Conservation (phyloP, 2,329 filamentous ascomycete species). For the Cladophialophora bantiana region DNA sequence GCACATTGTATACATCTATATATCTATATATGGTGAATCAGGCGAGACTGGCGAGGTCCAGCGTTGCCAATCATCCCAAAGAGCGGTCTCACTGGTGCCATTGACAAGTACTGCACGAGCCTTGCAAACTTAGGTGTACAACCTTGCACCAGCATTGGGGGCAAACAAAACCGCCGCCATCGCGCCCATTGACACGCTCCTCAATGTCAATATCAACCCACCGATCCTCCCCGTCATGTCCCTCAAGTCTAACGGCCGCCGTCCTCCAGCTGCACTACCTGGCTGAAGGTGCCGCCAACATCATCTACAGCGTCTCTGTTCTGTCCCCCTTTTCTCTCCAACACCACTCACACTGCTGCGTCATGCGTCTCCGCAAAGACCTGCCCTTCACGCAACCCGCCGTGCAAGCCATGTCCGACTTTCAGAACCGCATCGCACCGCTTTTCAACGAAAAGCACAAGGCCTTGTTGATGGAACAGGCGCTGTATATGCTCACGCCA, state of each 20-base stretch:
- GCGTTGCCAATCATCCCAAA: too few species aligned
- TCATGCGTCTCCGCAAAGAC: slow-evolving; percentile 67
- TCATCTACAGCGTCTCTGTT: slow-evolving; percentile 60
- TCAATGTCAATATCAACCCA: slow-evolving; percentile 19
- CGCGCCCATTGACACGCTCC: neutral
- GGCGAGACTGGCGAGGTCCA: too few species aligned
- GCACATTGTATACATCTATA: too few species aligned
- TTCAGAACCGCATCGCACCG: slow-evolving; percentile 61
- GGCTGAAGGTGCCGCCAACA: slow-evolving; percentile 77
- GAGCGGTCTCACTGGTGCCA: too few species aligned
- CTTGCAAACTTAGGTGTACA: neutral
- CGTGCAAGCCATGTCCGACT: slow-evolving; percentile 45
- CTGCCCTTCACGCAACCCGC: slow-evolving; percentile 56
- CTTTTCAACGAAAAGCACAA: slow-evolving; percentile 59
- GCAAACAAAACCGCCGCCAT: neutral
- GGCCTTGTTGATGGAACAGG: slow-evolving; percentile 39
- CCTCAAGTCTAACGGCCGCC: slow-evolving; percentile 17
- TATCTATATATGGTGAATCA: too few species aligned
- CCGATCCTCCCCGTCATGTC: slow-evolving; percentile 24
- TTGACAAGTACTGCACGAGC: neutral
- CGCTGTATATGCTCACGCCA: slow-evolving; percentile 61
- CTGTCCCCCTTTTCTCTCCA: slow-evolving; percentile 42
- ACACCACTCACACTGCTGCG: slow-evolving; percentile 30
- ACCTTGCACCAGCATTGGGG: neutral
- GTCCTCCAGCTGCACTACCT: slow-evolving; percentile 50